These are phyloP conservation scores for Fusarium aywerte DNA, from an alignment of 2,329 filamentous ascomycete species.

Conservation along the genomic window DNA sequence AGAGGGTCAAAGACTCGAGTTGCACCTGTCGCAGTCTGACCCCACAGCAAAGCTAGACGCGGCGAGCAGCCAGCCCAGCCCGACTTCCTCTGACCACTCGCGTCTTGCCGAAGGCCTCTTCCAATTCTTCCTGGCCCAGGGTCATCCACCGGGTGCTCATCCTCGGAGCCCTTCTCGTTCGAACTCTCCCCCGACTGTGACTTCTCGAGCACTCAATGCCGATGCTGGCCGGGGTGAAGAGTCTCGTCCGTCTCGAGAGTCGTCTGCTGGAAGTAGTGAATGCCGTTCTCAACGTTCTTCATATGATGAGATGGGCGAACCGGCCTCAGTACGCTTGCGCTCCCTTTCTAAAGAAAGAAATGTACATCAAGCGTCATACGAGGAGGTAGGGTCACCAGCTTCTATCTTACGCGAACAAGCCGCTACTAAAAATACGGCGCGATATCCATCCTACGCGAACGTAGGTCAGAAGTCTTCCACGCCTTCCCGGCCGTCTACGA, in stretches of 20 bases:
- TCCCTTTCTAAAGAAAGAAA: neutral
- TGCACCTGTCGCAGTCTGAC: slow-evolving; percentile 8
- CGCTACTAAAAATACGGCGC: neutral
- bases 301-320: neutral
- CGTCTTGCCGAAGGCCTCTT: neutral
- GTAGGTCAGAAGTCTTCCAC: neutral
- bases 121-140: neutral
- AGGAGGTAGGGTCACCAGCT: neutral
- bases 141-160: neutral
- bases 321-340: neutral
- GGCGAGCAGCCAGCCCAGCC: neutral
- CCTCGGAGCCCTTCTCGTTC: neutral
- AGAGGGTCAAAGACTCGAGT: neutral
- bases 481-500: neutral
- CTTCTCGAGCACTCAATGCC: neutral
- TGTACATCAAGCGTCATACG: neutral
- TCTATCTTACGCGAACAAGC: neutral
- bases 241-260: neutral
- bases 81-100: neutral
- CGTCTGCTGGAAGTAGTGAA: neutral
- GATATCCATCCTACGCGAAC: neutral
- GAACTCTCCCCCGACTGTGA: neutral
- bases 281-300: neutral
- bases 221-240: neutral
- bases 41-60: too few species aligned